phyloP scores from a whole-genome alignment of 768 basidiomycete genomes.

The Suillus spraguei region DNA sequence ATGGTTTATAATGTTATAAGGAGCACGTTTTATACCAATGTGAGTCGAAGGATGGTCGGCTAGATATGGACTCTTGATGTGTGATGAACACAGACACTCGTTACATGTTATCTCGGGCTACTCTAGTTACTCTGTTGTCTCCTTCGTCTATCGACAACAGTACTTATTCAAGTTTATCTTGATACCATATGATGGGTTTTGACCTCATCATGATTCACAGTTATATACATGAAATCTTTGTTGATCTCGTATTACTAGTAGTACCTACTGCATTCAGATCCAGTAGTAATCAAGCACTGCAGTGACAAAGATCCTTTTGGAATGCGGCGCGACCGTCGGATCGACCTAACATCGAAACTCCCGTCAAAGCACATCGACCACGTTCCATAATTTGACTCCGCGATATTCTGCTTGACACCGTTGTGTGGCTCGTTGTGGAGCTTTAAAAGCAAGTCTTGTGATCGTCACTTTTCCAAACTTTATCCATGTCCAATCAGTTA shows the following conservation, averaged over 20 bases:
- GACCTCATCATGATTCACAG: background rate
- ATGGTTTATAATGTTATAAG: conserved; percentile 33
- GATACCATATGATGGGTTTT: background rate
- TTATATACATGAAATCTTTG: background rate
- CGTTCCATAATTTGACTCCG: conserved; percentile 11
- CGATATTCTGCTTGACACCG: background rate
- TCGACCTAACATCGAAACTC: background rate
- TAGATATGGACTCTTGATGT: background rate
- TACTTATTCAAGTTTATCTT: background rate
- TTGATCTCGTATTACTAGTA: background rate
- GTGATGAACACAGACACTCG: background rate
- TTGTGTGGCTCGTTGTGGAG: conserved; percentile 1
- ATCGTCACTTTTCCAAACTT: background rate
- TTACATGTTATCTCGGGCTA: background rate
- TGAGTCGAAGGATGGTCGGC: background rate
- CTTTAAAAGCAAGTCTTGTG: background rate
- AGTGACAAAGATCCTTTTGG: background rate
- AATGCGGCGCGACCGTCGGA: background rate
- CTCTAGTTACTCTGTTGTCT: conserved; percentile 2
- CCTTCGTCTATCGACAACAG: background rate
- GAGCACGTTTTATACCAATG: background rate
- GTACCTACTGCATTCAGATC: background rate
- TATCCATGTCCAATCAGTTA: conserved; percentile 4
- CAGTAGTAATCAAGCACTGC: background rate
- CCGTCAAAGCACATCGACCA: background rate